Evolutionary conservation across 352 stramenopile species (phyloP).

Genomic region (Pythium phragmitis): DNA sequence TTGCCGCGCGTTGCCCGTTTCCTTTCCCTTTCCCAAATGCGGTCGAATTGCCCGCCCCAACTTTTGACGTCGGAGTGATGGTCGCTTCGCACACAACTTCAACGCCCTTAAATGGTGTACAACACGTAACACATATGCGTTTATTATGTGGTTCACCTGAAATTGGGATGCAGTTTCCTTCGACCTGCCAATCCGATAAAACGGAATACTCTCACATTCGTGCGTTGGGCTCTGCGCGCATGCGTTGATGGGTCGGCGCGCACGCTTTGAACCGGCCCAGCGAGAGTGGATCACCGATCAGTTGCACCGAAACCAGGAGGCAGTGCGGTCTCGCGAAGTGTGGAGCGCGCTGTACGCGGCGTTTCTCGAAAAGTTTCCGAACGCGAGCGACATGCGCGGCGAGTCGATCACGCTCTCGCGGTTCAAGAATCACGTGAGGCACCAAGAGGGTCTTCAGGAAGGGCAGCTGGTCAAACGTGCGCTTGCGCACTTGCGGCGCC

Average conservation of each 20-base stretch:
- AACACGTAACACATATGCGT: not conserved
- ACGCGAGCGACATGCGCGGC: not conserved
- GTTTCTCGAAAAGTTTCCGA: constrained; percentile 14
- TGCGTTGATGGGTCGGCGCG: constrained; percentile 5
- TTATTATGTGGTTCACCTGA: constrained; percentile 10
- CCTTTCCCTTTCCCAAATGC: constrained; percentile 1
- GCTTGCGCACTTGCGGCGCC: constrained; percentile 10
- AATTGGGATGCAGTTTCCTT: not conserved
- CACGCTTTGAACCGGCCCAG: constrained; percentile 6
- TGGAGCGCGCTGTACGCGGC: constrained; percentile 12
- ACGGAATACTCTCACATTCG: not conserved
- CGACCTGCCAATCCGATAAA: not conserved
- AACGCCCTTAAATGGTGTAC: constrained; percentile 8
- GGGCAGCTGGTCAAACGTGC: not conserved
- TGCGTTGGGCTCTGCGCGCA: not conserved
- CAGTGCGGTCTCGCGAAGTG: not conserved
- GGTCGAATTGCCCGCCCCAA: constrained; percentile 7
- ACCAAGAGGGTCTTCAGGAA: not conserved
- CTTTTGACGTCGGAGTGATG: constrained; percentile 9
- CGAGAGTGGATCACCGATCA: constrained; percentile 16
- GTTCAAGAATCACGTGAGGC: not conserved
- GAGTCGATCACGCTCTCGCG: not conserved
- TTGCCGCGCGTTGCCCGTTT: not conserved
- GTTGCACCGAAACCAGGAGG: not conserved
- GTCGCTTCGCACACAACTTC: constrained; percentile 5